These are phyloP conservation scores for Geranium brycei DNA, from an alignment of 345 rosid species.

Conservation along the genomic window DNA sequence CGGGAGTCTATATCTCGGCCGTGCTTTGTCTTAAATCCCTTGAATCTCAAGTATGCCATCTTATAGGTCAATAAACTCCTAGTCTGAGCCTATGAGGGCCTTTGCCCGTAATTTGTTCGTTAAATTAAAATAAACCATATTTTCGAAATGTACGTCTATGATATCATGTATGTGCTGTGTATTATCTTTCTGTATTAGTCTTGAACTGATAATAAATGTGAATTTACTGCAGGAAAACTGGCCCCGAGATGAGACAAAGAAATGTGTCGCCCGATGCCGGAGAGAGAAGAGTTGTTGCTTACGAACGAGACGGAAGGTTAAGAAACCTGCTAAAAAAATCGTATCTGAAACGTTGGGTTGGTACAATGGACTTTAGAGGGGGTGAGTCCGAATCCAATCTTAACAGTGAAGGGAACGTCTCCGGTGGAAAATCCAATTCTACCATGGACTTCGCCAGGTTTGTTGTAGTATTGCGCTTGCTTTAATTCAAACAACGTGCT, in stretches of 20 bases:
- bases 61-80: not conserved
- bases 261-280: conserved; percentile 17
- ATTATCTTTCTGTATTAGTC: not conserved
- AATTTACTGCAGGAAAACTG: conserved; percentile 32
- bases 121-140: no score
- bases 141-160: not conserved
- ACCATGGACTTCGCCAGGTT: conserved; percentile 71
- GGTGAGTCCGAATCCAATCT: conserved; percentile 27
- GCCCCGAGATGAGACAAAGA: conserved; percentile 31
- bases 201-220: not conserved
- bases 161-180: not conserved
- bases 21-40: not conserved
- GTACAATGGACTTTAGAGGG: conserved; percentile 33
- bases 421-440: conserved; percentile 18
- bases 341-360: conserved; percentile 72
- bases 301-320: conserved; percentile 63
- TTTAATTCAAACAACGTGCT: conserved; percentile 1
- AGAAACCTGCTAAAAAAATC: conserved; percentile 70
- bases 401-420: conserved; percentile 26
- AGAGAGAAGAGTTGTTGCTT: conserved; percentile 20
- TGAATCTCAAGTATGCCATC: not conserved
- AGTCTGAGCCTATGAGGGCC: not conserved
- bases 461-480: conserved; percentile 5
- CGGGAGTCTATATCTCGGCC: no score
- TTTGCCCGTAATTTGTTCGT: no score